phyloP scores from a whole-genome alignment of 2,329 filamentous ascomycete genomes.

The Xylariaceae sp. region DNA sequence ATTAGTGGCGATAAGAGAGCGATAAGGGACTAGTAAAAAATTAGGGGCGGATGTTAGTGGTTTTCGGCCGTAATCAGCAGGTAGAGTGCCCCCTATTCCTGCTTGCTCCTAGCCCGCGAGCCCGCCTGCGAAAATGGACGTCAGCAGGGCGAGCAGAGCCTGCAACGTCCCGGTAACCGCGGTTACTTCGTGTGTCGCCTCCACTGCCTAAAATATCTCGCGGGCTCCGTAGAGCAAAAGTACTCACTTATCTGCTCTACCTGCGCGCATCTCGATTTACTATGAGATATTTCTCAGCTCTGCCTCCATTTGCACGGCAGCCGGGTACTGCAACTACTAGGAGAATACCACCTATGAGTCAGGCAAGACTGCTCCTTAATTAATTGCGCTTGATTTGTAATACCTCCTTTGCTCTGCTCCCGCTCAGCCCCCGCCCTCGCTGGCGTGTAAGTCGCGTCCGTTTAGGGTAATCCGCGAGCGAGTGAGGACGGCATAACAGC shows the following conservation, averaged over 20 bases:
- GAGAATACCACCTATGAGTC: neutral
- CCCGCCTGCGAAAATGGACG: no score
- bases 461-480: conserved; percentile 13
- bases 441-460: conserved; percentile 3
- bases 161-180: no score
- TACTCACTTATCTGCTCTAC: neutral
- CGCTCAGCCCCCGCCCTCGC: neutral
- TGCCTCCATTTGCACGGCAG: neutral
- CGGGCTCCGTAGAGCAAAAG: neutral
- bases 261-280: neutral
- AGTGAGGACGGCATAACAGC: conserved; percentile 6
- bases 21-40: neutral
- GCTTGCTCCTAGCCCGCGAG: no score
- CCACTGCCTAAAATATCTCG: neutral
- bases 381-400: neutral
- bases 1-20: conserved; percentile 7
- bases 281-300: neutral
- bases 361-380: neutral
- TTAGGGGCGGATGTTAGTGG: conserved; percentile 1
- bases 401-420: neutral
- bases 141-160: no score
- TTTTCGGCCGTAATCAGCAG: no score
- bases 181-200: neutral
- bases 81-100: no score
- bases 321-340: neutral